These are phyloP conservation scores for Rhodamnia rubescens DNA, from an alignment of 345 rosid genomes.

Conservation along the genomic window DNA sequence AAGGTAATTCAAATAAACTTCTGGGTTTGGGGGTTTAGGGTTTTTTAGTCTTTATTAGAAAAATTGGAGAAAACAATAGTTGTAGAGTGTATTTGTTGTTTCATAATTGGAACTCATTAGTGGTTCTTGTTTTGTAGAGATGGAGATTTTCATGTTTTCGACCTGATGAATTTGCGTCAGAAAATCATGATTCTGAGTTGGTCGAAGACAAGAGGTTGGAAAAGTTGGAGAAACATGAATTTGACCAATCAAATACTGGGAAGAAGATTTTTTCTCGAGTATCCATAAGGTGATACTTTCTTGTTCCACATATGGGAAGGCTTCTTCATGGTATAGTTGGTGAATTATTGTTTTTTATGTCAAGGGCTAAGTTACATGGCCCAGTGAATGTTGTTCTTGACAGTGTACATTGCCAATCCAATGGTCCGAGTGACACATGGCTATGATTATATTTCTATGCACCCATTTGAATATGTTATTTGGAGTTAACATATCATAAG, in stretches of 20 bases:
- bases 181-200: background rate
- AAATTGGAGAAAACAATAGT: background rate
- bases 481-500: background rate
- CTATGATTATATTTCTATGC: background rate
- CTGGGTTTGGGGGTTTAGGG: background rate
- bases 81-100: background rate
- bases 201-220: background rate
- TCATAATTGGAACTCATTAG: background rate
- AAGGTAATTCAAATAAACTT: background rate
- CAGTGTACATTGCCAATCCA: background rate
- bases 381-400: background rate
- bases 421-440: background rate
- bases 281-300: slow-evolving; percentile 1
- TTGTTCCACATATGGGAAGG: background rate
- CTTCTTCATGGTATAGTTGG: background rate
- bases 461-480: background rate
- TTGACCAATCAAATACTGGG: background rate
- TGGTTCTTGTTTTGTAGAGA: slow-evolving; percentile 1
- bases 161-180: background rate
- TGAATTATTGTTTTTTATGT: background rate
- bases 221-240: slow-evolving; percentile 1
- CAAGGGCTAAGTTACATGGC: background rate
- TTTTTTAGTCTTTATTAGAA: background rate
- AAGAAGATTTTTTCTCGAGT: background rate
- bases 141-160: slow-evolving; percentile 8